Evolutionary conservation across 2,329 filamentous ascomycete genomes (phyloP), one percentile per base, ranked within the genome.

Genomic region (Byssoonygena ceratinophila): DNA sequence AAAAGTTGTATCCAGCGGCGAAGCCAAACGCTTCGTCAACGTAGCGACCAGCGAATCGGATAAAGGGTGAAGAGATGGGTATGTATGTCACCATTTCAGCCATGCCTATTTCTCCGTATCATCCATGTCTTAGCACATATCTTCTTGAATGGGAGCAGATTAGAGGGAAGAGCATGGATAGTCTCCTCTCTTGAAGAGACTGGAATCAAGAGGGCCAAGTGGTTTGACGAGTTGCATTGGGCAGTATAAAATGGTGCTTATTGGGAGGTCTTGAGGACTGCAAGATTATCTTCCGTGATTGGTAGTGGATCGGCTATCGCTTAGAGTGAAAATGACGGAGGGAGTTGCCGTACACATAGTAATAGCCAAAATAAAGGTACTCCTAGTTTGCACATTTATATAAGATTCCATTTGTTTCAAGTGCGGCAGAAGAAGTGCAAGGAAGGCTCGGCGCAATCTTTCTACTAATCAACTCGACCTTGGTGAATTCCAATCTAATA

Each of bases 71-170:
- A 3, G 71, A 70, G 12, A 76, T 69, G 11, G 74, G 74, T 25
- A 74, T 59, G 56, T 72, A 76, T 23, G 70, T 75, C 18, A 73
- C 69, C 74, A 76, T 76, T 60, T 77, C 74, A 39, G 73, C 73
- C 61, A 71, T 65, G 59, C 65, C 68, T 71, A 46, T 56, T 39
- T 32, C 27, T 45, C 36, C 36, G 46, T 20, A 22, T 18, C 25
- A 27, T 32, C 54, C 64, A 50, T 57, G 59, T 55, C 40, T 58
- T 61, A 59, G 60, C 58, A 58, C 1, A 34, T 29, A 27, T 36
- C 3, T 29, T 9, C 11, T 25, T 25, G 25, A 20, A 20, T n/a
- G 22, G 16, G 8, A 16, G 32, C 27, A 44, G 27, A n/a, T 22
- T 2, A 46, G 25, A 11, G 27, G 39, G 22, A 36, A 16, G 14